phyloP scores from a whole-genome alignment of 2,329 filamentous ascomycete species.

The Stromatinia cepivora region DNA sequence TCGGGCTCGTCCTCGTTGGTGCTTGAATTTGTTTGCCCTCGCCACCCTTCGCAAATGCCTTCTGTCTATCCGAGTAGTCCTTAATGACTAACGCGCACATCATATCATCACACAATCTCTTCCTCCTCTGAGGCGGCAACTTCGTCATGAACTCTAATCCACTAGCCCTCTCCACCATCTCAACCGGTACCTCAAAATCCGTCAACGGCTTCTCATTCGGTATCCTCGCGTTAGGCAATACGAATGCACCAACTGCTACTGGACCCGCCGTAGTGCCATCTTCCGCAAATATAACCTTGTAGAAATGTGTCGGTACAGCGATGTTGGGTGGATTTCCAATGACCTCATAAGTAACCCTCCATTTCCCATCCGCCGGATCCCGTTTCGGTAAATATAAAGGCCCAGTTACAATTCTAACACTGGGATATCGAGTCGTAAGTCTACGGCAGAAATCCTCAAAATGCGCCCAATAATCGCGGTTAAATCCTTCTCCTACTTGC shows the following conservation, averaged over 20 bases:
- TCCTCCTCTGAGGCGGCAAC: conserved; percentile 71
- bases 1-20: conserved; percentile 38
- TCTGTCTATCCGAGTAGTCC: conserved; percentile 68
- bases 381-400: conserved; percentile 88
- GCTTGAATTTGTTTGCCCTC: conserved; percentile 25
- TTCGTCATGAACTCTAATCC: conserved; percentile 88
- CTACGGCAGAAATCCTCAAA: conserved; percentile 95
- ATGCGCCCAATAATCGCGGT: conserved; percentile 98
- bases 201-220: conserved; percentile 81
- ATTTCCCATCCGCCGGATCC: conserved; percentile 83
- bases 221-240: conserved; percentile 88
- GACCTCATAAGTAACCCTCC: conserved; percentile 93
- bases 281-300: conserved; percentile 97
- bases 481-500: conserved; percentile 97
- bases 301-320: conserved; percentile 97
- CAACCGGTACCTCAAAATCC: conserved; percentile 93
- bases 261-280: conserved; percentile 68
- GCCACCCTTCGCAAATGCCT: conserved; percentile 48
- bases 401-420: conserved; percentile 87
- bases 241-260: conserved; percentile 90
- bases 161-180: conserved; percentile 87
- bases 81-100: conserved; percentile 79
- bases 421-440: conserved; percentile 77
- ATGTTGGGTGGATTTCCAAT: conserved; percentile 92
- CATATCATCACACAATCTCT: conserved; percentile 82